Evolutionary conservation across 2,329 filamentous ascomycete genomes (phyloP), one percentile per base, ranked within the genome.

Genomic region (Penicillium vulpinum): DNA sequence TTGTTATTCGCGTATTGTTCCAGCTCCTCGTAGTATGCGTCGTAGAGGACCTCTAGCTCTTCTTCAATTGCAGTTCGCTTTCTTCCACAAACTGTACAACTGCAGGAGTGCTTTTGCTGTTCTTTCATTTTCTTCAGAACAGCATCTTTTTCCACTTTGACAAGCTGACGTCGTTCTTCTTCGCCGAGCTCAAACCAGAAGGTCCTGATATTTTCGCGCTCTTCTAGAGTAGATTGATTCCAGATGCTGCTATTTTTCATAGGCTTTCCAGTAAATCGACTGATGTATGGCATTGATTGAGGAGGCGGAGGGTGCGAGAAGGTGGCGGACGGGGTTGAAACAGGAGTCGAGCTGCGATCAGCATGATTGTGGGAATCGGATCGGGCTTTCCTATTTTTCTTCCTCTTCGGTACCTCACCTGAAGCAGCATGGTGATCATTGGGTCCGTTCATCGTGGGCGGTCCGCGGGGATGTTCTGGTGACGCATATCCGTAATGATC

Each of bases 111-210:
- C 77, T 97, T 97, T 75, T 99, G 94, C 76, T 99, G 94, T 76
- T 99, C 94, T 81, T 99, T 99, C 94, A 99, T 99, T 81, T 99
- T 99, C 71, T 91, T 92, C 55, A 99, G 79, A 0, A 99, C 94
- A 8, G 94, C 93, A 76, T 99, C 93, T 78, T 99, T 99, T 77
- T 99, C 94, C 29, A 99, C 93, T 77, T 97, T 97, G 70, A 99
- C 92, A 45, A 99, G 81, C 16, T 91, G 94, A 73, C 96, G 94
- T 67, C 94, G 90, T 73, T 97, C 92, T 36, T 96, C 91, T 74
- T 99, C 94, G 64, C 91, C 91, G 41, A 99, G 78, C 16, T 92
- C 92, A 51, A 99, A 84, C 94, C 94, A 99, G 77, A 97, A 99
- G 66, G 96, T 90, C 77, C 97, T 96, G 72, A 99, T 99, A 51